A percentile compares a stretch with the other conserved stretches of the same genome.
These are phyloP conservation scores for Globisporangium parvum DNA, from an alignment of 352 stramenopile genomes.

Conservation along the genomic window DNA sequence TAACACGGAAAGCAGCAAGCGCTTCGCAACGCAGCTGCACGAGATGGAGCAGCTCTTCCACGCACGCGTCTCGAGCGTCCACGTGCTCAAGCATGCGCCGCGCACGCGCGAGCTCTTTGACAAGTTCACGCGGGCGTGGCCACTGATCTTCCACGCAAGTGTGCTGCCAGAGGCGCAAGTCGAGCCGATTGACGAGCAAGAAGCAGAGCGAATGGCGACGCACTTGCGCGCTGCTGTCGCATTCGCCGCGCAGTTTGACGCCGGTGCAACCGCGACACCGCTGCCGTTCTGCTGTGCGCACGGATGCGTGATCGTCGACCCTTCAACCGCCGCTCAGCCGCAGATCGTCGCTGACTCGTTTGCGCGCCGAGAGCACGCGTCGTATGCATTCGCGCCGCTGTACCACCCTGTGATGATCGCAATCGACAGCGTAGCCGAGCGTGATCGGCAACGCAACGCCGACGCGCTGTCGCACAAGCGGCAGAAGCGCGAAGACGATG, in stretches of 20 bases:
- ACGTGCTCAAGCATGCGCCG: conserved; percentile 49
- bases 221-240: conserved; percentile 22
- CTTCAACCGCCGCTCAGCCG: conserved; percentile 14
- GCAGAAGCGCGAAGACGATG: conserved; percentile 18
- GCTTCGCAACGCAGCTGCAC: background rate
- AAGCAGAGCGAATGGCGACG: conserved; percentile 27
- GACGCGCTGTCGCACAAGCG: conserved; percentile 23
- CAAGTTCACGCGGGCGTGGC: conserved; percentile 54
- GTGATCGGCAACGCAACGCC: conserved; percentile 37
- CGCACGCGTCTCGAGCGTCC: conserved; percentile 32
- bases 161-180: conserved; percentile 33
- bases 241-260: conserved; percentile 14
- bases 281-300: conserved; percentile 36
- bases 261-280: background rate
- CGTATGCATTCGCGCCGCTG: conserved; percentile 38
- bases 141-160: conserved; percentile 76
- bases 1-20: conserved; percentile 1
- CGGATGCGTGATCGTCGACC: conserved; percentile 55
- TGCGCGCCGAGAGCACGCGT: background rate
- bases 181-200: conserved; percentile 33
- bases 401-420: conserved; percentile 72
- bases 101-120: conserved; percentile 57
- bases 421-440: conserved; percentile 56
- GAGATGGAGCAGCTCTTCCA: conserved; percentile 38
- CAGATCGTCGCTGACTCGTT: conserved; percentile 25